Evolutionary conservation across 257 asterid species (phyloP).

Genomic region (Buddleja alternifolia): DNA sequence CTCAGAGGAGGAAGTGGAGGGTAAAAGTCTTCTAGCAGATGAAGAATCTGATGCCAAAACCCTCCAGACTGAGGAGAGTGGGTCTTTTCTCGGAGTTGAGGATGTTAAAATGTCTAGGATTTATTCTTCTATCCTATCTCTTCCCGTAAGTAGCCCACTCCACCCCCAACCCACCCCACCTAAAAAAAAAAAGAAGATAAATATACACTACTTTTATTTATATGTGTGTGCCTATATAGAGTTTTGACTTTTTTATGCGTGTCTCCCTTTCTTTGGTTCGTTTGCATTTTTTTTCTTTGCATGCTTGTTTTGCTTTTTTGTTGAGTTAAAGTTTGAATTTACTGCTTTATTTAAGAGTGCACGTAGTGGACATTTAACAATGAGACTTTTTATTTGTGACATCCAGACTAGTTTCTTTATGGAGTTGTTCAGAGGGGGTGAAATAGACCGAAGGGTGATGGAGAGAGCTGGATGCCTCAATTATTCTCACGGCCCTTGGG

Average conservation of each 20-base stretch:
- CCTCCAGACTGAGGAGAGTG: slow-evolving; percentile 74
- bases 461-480: slow-evolving; percentile 88
- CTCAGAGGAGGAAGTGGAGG: slow-evolving; percentile 60
- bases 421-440: slow-evolving; percentile 90
- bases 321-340: too few relatives aligned
- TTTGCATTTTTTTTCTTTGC: background rate
- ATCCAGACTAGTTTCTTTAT: slow-evolving; percentile 79
- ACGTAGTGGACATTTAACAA: background rate
- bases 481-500: slow-evolving; percentile 91
- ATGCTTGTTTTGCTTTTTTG: background rate
- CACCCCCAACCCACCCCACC: background rate
- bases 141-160: slow-evolving; percentile 68
- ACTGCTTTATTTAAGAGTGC: background rate
- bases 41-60: slow-evolving; percentile 71
- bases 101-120: slow-evolving; percentile 73
- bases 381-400: slow-evolving; percentile 7
- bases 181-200: background rate
- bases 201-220: too few relatives aligned
- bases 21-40: slow-evolving; percentile 49
- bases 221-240: too few relatives aligned
- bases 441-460: slow-evolving; percentile 85
- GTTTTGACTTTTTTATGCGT: too few relatives aligned
- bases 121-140: slow-evolving; percentile 75
- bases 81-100: slow-evolving; percentile 65
- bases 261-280: background rate